These are phyloP conservation scores for Phaffia australis DNA, from an alignment of 768 basidiomycete species.

Conservation along the genomic window DNA sequence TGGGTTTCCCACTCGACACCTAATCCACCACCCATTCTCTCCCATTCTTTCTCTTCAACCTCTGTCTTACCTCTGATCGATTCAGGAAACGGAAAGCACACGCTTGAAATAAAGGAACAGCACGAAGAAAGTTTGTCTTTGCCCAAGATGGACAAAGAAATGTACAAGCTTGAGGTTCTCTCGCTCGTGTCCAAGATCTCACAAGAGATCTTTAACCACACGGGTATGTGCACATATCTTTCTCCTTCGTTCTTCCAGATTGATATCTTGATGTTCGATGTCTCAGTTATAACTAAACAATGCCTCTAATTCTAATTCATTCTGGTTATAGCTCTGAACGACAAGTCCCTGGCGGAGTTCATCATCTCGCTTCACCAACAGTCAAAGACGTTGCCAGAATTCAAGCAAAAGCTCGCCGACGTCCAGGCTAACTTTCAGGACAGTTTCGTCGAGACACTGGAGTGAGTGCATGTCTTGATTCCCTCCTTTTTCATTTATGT, in stretches of 20 bases:
- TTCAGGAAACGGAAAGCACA: no score
- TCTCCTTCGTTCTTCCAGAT: not conserved
- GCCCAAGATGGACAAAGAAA: conserved; percentile 43
- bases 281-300: not conserved
- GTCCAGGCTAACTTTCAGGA: conserved; percentile 76
- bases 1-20: no score
- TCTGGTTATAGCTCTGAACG: conserved; percentile 51
- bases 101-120: no score
- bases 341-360: conserved; percentile 92
- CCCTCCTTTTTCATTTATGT: not conserved
- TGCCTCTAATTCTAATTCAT: not conserved
- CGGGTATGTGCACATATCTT: conserved; percentile 30
- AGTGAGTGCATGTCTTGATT: conserved; percentile 36
- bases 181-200: conserved; percentile 84
- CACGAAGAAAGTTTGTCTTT: not conserved
- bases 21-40: no score
- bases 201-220: conserved; percentile 83
- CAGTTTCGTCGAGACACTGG: conserved; percentile 81
- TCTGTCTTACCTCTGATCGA: no score
- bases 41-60: no score
- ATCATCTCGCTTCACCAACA: conserved; percentile 79
- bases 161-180: conserved; percentile 86
- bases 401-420: conserved; percentile 67
- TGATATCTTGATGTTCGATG: not conserved
- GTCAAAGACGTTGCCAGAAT: conserved; percentile 58